phyloP scores from a whole-genome alignment of 192 early-diverging fungal genomes.

The Linnemannia elongata region DNA sequence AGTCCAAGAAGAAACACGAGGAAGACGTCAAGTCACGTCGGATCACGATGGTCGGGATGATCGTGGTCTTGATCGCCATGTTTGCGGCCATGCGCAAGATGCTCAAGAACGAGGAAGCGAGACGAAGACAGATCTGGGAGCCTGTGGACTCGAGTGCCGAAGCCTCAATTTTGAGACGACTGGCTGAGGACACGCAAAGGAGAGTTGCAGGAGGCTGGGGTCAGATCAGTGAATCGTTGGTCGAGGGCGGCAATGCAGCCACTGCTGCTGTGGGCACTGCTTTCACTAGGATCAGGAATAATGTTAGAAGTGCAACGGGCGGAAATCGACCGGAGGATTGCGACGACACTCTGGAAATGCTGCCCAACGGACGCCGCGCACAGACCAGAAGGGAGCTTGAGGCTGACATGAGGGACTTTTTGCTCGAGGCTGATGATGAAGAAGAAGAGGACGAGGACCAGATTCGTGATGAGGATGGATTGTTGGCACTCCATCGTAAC shows the following conservation, averaged over 20 bases:
- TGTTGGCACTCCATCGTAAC: slow-evolving; percentile 30
- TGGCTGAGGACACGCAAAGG: slow-evolving; percentile 52
- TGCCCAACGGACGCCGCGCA: slow-evolving; percentile 48
- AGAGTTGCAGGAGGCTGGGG: slow-evolving; percentile 53
- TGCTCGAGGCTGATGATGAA: slow-evolving; percentile 53
- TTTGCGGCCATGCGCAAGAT: slow-evolving; percentile 50
- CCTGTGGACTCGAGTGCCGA: slow-evolving; percentile 54
- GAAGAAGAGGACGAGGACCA: slow-evolving; percentile 37
- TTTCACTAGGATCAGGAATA: slow-evolving; percentile 48
- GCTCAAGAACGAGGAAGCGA: slow-evolving; percentile 55
- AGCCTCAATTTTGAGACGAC: slow-evolving; percentile 42
- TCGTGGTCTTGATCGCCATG: slow-evolving; percentile 46
- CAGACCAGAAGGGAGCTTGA: slow-evolving; percentile 50
- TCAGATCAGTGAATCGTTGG: slow-evolving; percentile 48
- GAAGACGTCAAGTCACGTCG: slow-evolving; percentile 45
- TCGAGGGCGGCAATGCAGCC: slow-evolving; percentile 53
- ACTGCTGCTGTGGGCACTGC: slow-evolving; percentile 52
- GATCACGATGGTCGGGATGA: slow-evolving; percentile 53
- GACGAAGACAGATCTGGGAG: slow-evolving; percentile 54
- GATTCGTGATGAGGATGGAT: slow-evolving; percentile 46
- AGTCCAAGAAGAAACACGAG: slow-evolving; percentile 26
- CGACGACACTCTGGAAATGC: slow-evolving; percentile 51
- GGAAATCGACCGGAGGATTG: slow-evolving; percentile 34
- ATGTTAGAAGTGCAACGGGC: slow-evolving; percentile 40
- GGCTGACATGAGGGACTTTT: slow-evolving; percentile 53